Conservation (phyloP, 352 stramenopile species). For the Phytophthora fragariae region DNA sequence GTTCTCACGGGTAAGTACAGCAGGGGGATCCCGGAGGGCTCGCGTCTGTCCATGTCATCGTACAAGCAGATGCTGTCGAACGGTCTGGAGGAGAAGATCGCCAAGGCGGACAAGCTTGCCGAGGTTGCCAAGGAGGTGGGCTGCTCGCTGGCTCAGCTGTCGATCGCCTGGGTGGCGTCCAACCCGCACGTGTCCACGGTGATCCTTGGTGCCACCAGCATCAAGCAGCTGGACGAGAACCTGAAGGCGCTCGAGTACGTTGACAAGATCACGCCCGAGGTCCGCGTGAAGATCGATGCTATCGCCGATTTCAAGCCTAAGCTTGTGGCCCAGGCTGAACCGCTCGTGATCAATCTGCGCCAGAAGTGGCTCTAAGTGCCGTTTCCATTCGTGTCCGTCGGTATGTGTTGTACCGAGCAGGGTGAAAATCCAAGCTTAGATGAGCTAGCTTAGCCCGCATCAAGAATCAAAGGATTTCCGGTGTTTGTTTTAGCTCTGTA, state of each 20-base stretch:
- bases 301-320: constrained; percentile 61
- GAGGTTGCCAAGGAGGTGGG: constrained; percentile 70
- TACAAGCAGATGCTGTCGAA: constrained; percentile 66
- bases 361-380: constrained; percentile 47
- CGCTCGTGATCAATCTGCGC: constrained; percentile 44
- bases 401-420: background rate
- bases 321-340: constrained; percentile 38
- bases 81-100: constrained; percentile 55
- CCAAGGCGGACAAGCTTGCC: constrained; percentile 53
- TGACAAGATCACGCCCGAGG: constrained; percentile 76
- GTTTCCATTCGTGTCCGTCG: background rate
- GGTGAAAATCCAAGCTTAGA: background rate
- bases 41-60: constrained; percentile 55
- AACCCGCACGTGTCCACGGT: constrained; percentile 75
- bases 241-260: constrained; percentile 67
- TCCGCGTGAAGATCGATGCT: constrained; percentile 73
- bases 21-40: constrained; percentile 77
- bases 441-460: background rate
- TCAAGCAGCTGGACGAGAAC: constrained; percentile 80
- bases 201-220: constrained; percentile 65
- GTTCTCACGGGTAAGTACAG: constrained; percentile 87
- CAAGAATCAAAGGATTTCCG: background rate
- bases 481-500: background rate
- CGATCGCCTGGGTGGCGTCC: constrained; percentile 63
- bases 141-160: constrained; percentile 63